Base-by-base conservation (phyloP, 1,284 basidiomycete genomes). In the Cutaneotrichosporon mucoides region DNA sequence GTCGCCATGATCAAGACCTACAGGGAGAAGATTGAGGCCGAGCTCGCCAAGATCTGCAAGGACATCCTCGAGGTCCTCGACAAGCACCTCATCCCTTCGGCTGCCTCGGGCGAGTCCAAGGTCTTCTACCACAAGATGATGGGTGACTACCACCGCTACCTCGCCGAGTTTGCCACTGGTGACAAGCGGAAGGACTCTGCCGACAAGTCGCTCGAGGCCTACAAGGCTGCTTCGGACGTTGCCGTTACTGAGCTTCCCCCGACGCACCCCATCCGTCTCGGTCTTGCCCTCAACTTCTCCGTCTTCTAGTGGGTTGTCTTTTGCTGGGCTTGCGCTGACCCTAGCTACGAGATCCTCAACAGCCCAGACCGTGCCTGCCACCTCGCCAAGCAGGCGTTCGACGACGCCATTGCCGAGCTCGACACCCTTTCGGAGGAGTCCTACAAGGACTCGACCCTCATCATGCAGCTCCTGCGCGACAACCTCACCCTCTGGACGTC, bases 81-180 rank as follows among this genome's bases (percentile, higher is more conserved):
- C 82, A 92, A 96, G 84, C 94, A 99, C 85, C 89, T 99, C 71
- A 98, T 99, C 75, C 95, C 96, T 66, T 95, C 92, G 40, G 96
- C 95, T 59, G 93, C 92, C 64, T 90, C 92, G 64, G 95, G 96
- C 77, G 96, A 99, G 83, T 94, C 90, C 68, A 98, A 98, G 85
- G 95, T 99, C 67, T 99, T 99, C 86, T 99, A 99, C 86, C 95
- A 98, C 88, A 99, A 99, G 89, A 98, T 99, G 94, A 99, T 95
- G 96, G 95, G 96, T 80, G 96, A 99, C 82, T 99, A 99, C 84
- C 95, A 99, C 86, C 94, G 95, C 74, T 99, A 98, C 84, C 92
- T 99, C 70, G 95, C 96, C 75, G 95, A 99, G 83, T 99, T 99
- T 76, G 95, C 96, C 62, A 94, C 92, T 58, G 95, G 95, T 73